Evolutionary conservation across 306 rosid species (phyloP).

Genomic region (Bauhinia variegata): DNA sequence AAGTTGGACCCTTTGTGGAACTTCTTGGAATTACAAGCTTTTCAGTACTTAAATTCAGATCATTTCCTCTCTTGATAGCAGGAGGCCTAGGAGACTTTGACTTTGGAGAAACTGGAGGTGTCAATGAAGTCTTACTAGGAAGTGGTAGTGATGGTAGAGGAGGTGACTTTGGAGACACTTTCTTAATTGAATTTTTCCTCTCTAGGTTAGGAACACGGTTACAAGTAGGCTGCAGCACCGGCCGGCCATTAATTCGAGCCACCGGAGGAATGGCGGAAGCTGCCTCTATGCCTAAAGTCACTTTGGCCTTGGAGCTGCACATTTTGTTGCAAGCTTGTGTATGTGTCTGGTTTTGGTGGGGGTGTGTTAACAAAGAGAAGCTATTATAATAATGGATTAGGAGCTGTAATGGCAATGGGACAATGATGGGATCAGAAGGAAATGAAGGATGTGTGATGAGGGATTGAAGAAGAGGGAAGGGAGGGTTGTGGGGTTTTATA

Average conservation of each 20-base stretch:
- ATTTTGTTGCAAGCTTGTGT: conserved; percentile 34
- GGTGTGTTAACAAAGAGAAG: conserved; percentile 1
- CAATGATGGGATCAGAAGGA: conserved; percentile 10
- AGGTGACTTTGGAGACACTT: conserved; percentile 53
- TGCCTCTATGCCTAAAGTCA: conserved; percentile 55
- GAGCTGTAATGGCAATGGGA: conserved; percentile 28
- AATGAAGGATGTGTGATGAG: conserved; percentile 39
- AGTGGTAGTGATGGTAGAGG: conserved; percentile 42
- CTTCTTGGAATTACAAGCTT: conserved; percentile 60
- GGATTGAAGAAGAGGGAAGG: conserved; percentile 45
- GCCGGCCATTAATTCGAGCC: conserved; percentile 71
- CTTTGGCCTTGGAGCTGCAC: conserved; percentile 78
- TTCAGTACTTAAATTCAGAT: conserved; percentile 66
- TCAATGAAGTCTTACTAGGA: conserved; percentile 43
- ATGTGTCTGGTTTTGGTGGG: background rate
- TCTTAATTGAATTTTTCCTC: conserved; percentile 66
- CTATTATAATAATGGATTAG: background rate
- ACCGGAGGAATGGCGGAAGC: conserved; percentile 38
- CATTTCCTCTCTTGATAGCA: conserved; percentile 71
- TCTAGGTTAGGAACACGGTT: conserved; percentile 76
- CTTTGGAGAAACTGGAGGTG: conserved; percentile 76
- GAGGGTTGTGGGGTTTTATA: conserved; percentile 55
- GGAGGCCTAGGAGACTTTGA: conserved; percentile 81
- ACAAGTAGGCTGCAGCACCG: conserved; percentile 87
- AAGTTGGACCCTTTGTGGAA: conserved; percentile 47